These are phyloP conservation scores for Aphanomyces stellatus DNA, from an alignment of 352 stramenopile genomes.

Conservation along the genomic window DNA sequence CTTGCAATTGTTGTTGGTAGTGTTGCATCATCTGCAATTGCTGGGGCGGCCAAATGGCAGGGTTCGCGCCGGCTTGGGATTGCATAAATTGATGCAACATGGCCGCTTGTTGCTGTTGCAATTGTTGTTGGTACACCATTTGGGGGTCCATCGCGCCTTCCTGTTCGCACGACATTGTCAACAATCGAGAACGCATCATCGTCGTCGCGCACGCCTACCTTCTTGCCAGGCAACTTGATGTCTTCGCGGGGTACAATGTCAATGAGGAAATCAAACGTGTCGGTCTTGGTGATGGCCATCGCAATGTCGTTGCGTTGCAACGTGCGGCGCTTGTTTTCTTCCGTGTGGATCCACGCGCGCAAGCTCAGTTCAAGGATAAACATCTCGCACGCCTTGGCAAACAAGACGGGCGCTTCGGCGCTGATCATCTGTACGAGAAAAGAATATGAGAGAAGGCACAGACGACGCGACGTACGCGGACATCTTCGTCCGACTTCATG, in stretches of 20 bases:
- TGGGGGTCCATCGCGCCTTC: conserved; percentile 61
- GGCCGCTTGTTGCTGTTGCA: conserved; percentile 79
- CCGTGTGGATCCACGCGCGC: conserved; percentile 84
- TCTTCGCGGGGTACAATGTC: conserved; percentile 86
- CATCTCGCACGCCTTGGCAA: conserved; percentile 93
- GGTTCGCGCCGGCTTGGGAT: conserved; percentile 51
- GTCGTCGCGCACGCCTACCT: conserved; percentile 27
- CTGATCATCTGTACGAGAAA: conserved; percentile 87
- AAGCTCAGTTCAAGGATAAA: conserved; percentile 89
- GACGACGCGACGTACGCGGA: conserved; percentile 37
- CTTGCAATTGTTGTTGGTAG: conserved; percentile 78
- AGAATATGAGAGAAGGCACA: background rate
- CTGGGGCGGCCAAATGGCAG: conserved; percentile 60
- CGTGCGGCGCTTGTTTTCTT: conserved; percentile 90
- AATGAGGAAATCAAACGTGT: conserved; percentile 90
- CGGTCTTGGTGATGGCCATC: conserved; percentile 85
- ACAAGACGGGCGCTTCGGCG: conserved; percentile 86
- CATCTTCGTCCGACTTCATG: conserved; percentile 93
- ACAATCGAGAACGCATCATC: background rate
- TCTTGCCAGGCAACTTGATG: conserved; percentile 75
- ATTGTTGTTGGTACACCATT: conserved; percentile 78
- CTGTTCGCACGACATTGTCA: background rate
- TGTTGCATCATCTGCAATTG: conserved; percentile 84
- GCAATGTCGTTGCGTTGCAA: conserved; percentile 87
- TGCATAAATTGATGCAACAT: conserved; percentile 85